phyloP scores from a whole-genome alignment of 805 yeast genomes.

The Clavispora santaluciae region DNA sequence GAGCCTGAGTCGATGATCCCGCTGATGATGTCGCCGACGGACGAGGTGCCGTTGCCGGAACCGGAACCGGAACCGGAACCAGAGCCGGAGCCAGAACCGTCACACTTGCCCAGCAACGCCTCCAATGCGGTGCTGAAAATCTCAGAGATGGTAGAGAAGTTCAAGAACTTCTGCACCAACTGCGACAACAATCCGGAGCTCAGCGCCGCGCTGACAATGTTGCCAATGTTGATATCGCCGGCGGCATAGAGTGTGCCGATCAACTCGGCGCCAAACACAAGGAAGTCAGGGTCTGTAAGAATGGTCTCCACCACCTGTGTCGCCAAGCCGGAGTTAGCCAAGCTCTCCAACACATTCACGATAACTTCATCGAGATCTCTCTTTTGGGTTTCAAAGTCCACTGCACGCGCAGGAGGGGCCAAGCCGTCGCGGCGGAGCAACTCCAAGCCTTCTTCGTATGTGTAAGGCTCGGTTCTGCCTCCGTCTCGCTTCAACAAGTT shows the following conservation, averaged over 20 bases:
- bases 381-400: slow-evolving; percentile 8
- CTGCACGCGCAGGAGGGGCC: neutral
- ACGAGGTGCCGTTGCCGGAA: neutral
- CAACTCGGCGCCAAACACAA: slow-evolving; percentile 34
- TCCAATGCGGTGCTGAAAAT: slow-evolving; percentile 34
- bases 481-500: slow-evolving; percentile 15
- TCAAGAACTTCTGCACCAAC: slow-evolving; percentile 31
- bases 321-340: slow-evolving; percentile 39
- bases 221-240: slow-evolving; percentile 24
- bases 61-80: slow-evolving; percentile 2
- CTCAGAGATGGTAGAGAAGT: slow-evolving; percentile 28
- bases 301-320: slow-evolving; percentile 34
- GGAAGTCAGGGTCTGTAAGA: slow-evolving; percentile 32
- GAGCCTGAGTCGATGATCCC: too few species aligned
- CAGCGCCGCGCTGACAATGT: slow-evolving; percentile 28
- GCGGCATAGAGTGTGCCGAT: slow-evolving; percentile 24
- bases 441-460: slow-evolving; percentile 11
- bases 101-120: slow-evolving; percentile 30
- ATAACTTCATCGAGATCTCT: slow-evolving; percentile 26
- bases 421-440: slow-evolving; percentile 14
- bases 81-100: slow-evolving; percentile 8
- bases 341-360: slow-evolving; percentile 35
- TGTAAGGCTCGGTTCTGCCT: slow-evolving; percentile 3
- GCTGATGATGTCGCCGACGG: neutral
- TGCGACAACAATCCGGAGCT: slow-evolving; percentile 29